Evolutionary conservation across 1,284 basidiomycete species (phyloP).

Genomic region (Heterobasidion parviporum): DNA sequence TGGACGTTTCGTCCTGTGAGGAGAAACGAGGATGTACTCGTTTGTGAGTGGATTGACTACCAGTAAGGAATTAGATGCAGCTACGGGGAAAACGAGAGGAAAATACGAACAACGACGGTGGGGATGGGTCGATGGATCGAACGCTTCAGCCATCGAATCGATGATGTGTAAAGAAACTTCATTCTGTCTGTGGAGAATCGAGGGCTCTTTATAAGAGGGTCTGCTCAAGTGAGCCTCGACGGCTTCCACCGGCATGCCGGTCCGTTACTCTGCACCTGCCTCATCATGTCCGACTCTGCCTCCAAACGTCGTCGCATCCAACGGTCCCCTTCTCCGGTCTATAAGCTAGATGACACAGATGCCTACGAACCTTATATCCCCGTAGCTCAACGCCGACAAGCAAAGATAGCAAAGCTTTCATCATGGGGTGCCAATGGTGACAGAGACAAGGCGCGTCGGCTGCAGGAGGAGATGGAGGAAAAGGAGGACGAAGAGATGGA

Average conservation of each 20-base stretch:
- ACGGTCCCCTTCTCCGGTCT: conserved; percentile 54
- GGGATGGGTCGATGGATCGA: conserved; percentile 60
- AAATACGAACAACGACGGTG: conserved; percentile 59
- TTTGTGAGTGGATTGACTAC: conserved; percentile 72
- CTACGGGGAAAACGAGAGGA: not conserved
- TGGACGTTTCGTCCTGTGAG: conserved; percentile 76
- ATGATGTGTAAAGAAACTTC: not conserved
- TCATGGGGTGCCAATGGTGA: conserved; percentile 50
- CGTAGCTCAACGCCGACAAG: conserved; percentile 77
- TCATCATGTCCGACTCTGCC: conserved; percentile 10
- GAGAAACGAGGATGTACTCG: conserved; percentile 79
- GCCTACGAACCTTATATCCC: conserved; percentile 83
- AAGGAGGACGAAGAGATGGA: conserved; percentile 69
- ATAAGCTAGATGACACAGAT: conserved; percentile 56
- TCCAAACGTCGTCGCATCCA: conserved; percentile 40
- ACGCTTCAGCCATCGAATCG: conserved; percentile 19
- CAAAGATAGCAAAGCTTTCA: conserved; percentile 70
- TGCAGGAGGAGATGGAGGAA: conserved; percentile 56
- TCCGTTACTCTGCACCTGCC: not conserved
- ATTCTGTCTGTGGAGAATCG: not conserved
- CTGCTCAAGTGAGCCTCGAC: no score
- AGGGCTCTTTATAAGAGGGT: no score
- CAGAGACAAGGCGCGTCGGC: conserved; percentile 42
- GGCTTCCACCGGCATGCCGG: no score
- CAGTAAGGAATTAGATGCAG: no score